phyloP scores from a whole-genome alignment of 768 basidiomycete species.

The Lactifluus rugatus region DNA sequence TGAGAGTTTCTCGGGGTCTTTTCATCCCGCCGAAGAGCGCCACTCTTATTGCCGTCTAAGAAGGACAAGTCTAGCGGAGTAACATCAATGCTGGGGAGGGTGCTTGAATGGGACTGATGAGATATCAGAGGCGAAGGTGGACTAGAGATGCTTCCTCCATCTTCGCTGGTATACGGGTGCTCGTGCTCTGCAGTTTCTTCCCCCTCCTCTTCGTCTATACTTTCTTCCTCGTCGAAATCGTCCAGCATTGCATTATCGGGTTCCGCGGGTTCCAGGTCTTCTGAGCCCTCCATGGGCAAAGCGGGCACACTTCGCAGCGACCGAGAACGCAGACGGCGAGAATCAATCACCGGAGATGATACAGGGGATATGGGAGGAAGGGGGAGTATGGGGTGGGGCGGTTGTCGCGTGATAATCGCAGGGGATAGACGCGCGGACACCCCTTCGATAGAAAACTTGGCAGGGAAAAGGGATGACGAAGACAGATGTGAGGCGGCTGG shows the following conservation, averaged over 20 bases:
- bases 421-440: conserved; percentile 18
- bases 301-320: conserved; percentile 19
- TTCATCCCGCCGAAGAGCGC: conserved; percentile 8
- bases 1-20: conserved; percentile 6
- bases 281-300: conserved; percentile 26
- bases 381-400: conserved; percentile 15
- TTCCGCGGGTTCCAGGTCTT: conserved; percentile 28
- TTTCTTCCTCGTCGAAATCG: conserved; percentile 25
- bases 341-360: background rate
- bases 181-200: conserved; percentile 8
- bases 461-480: background rate
- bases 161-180: conserved; percentile 16
- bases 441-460: conserved; percentile 15
- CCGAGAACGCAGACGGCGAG: conserved; percentile 7
- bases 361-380: conserved; percentile 16
- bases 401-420: conserved; percentile 20
- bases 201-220: conserved; percentile 11
- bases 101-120: background rate
- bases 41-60: conserved; percentile 7
- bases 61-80: conserved; percentile 20
- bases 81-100: background rate
- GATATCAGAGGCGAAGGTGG: background rate
- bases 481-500: background rate
- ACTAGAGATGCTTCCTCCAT: conserved; percentile 8
- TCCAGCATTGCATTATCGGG: conserved; percentile 30